phyloP scores from a whole-genome alignment of 306 rosid genomes.

The Prunus padus region DNA sequence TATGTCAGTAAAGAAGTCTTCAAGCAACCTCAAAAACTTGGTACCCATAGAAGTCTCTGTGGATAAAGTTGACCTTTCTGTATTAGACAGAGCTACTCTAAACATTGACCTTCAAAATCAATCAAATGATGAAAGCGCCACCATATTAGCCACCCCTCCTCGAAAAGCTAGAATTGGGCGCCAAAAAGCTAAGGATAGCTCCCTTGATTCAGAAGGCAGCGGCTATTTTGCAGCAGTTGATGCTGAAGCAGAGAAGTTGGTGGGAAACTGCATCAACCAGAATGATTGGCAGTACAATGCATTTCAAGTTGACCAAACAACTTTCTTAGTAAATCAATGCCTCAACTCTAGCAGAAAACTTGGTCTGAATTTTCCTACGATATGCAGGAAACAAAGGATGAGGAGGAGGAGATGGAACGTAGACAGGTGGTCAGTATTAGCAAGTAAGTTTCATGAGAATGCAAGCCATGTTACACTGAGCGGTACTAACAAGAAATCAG shows the following conservation, averaged over 20 bases:
- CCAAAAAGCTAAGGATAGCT: not conserved
- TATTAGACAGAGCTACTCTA: not conserved
- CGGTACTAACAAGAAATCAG: not conserved
- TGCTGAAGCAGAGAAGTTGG: not conserved
- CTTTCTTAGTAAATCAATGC: not conserved
- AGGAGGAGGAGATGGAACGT: not conserved
- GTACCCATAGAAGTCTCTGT: not conserved
- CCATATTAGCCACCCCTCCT: not conserved
- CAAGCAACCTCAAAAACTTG: not conserved
- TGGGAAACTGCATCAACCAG: not conserved
- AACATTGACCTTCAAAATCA: not conserved
- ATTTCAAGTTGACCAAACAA: not conserved
- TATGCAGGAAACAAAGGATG: slow-evolving; percentile 21
- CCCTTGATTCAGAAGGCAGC: not conserved
- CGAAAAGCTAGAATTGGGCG: not conserved
- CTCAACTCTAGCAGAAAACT: not conserved
- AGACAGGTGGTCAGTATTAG: not conserved
- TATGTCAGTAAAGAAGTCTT: not conserved
- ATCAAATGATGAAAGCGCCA: not conserved
- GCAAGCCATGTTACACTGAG: not conserved
- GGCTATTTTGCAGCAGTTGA: no score
- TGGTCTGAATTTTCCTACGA: slow-evolving; percentile 4
- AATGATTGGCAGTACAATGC: not conserved
- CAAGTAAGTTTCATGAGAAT: not conserved
- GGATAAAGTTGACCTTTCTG: not conserved